Percentiles rank a stretch among this genome's conserved stretches.
Conservation (phyloP, 1,284 basidiomycete species). For the Caloboletus inedulis region DNA sequence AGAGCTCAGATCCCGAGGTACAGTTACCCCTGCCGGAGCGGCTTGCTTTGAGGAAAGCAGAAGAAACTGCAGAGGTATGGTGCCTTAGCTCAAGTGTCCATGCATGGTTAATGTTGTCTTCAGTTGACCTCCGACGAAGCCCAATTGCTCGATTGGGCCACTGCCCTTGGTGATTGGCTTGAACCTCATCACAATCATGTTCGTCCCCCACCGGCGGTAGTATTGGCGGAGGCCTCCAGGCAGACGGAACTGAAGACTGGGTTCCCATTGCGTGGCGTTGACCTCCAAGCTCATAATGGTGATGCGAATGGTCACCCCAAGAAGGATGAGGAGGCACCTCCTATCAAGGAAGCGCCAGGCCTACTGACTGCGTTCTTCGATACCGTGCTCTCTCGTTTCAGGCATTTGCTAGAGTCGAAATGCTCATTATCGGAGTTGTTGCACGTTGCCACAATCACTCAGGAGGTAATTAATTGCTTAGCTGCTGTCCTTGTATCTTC, state of each 20-base stretch:
- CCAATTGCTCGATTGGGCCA: slow-evolving; percentile 54
- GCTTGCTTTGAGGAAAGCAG: slow-evolving; percentile 45
- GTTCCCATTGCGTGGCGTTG: slow-evolving; percentile 60
- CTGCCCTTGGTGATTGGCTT: slow-evolving; percentile 66
- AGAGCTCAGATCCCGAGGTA: slow-evolving; percentile 48
- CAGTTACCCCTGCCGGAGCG: slow-evolving; percentile 56
- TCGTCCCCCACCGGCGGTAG: slow-evolving; percentile 63
- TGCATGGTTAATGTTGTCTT: slow-evolving; percentile 4
- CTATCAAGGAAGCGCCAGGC: slow-evolving; percentile 57
- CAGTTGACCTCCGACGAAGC: slow-evolving; percentile 66
- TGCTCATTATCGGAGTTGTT: slow-evolving; percentile 50
- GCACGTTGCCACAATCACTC: slow-evolving; percentile 66
- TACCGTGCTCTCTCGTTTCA: slow-evolving; percentile 51
- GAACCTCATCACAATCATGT: slow-evolving; percentile 69
- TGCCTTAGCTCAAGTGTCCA: neutral
- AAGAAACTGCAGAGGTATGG: slow-evolving; percentile 55
- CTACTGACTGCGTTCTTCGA: slow-evolving; percentile 59
- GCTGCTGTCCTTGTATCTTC: neutral
- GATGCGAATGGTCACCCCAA: slow-evolving; percentile 51
- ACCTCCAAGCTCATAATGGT: slow-evolving; percentile 46
- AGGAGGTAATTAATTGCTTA: slow-evolving; percentile 53
- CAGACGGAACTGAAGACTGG: slow-evolving; percentile 67
- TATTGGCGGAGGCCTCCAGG: slow-evolving; percentile 70
- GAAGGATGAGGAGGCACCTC: slow-evolving; percentile 67
- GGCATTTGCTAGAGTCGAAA: slow-evolving; percentile 37